Base-by-base conservation (phyloP, 2,329 filamentous ascomycete species). In the Akanthomyces muscarius region DNA sequence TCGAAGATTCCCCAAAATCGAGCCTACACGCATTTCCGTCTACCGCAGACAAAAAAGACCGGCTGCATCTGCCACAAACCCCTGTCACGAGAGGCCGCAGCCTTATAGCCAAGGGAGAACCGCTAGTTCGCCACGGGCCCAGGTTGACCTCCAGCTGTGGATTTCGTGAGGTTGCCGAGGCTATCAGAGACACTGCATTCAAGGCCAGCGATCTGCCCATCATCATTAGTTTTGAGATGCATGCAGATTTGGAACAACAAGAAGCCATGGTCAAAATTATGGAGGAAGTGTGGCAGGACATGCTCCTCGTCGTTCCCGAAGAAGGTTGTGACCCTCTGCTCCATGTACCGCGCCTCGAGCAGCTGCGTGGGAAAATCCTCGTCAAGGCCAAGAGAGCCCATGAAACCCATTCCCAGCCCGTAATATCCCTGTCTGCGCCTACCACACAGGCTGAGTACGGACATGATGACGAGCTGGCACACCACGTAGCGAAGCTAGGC, bases 261-360 rank as follows among this genome's bases (percentile, higher is more conserved):
- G 87, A 92, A 66, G 83, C 90, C 57, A 97, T 98, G 91, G 93
- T 97, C 13, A 85, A 90, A 62, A 96, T 98, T 66, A 97, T 99
- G 89, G 87, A 87, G 67, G 87, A 97, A 68, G 89, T 91, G 66
- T 99, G 93, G 92, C 84, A 83, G 47, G 87, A 85, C 0, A 77
- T 89, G 69, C 80, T 98, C 6, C 80, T 97, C 13, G 87, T 91
- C 25, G 69, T 77, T 60, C 77, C 77, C 44, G 81, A 77, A 23
- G 79, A 83, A 23, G 76, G 80, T 68, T 78, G 79, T 68, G 73
- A 85, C 71, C 80, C 86, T 0, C 77, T 74, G 16, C 79, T 83
- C 62, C 77, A 79, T 5, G 83, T 94, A 30, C 89, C 91, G 0
- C 83, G 86, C 38, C 86, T 96, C 0, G 85, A 85, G 16, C 86